Evolutionary conservation across 2,329 filamentous ascomycete genomes (phyloP).

Genomic region (Septoria petroselini): DNA sequence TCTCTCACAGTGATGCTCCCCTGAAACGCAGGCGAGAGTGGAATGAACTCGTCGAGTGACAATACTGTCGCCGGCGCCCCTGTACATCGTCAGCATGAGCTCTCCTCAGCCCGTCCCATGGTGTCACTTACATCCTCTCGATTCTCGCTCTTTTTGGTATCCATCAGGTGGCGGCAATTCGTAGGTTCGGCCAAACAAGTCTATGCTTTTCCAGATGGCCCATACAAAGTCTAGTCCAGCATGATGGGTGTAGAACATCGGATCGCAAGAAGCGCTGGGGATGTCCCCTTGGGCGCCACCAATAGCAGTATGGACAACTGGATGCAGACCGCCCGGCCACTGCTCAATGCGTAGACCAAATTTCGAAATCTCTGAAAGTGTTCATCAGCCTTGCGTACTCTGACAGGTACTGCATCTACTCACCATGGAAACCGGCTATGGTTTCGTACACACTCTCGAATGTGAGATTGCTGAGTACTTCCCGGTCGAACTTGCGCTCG

Average conservation of each 20-base stretch:
- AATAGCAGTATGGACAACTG: constrained; percentile 26
- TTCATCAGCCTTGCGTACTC: background rate
- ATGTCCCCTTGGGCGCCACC: constrained; percentile 49
- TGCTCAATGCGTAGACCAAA: constrained; percentile 16
- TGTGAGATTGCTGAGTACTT: constrained; percentile 4
- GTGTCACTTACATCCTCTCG: constrained; percentile 2
- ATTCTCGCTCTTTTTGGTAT: background rate
- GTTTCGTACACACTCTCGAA: constrained; percentile 14
- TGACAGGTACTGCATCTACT: background rate
- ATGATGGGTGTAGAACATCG: constrained; percentile 25
- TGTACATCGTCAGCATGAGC: no score
- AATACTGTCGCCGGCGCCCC: no score
- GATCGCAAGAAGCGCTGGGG: constrained; percentile 45
- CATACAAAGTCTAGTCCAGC: constrained; percentile 3
- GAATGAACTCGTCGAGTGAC: no score
- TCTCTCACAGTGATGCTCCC: background rate
- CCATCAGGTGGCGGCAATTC: constrained; percentile 1
- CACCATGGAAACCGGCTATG: constrained; percentile 2
- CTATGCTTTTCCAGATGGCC: constrained; percentile 35
- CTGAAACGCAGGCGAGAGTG: no score
- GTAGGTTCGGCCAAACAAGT: constrained; percentile 1
- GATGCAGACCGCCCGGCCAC: constrained; percentile 14
- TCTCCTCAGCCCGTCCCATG: no score
- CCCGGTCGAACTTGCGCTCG: constrained; percentile 17
- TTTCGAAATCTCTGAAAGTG: constrained; percentile 4